These are phyloP conservation scores for Kregervanrija fluxuum DNA, from an alignment of 805 yeast genomes.

Conservation along the genomic window DNA sequence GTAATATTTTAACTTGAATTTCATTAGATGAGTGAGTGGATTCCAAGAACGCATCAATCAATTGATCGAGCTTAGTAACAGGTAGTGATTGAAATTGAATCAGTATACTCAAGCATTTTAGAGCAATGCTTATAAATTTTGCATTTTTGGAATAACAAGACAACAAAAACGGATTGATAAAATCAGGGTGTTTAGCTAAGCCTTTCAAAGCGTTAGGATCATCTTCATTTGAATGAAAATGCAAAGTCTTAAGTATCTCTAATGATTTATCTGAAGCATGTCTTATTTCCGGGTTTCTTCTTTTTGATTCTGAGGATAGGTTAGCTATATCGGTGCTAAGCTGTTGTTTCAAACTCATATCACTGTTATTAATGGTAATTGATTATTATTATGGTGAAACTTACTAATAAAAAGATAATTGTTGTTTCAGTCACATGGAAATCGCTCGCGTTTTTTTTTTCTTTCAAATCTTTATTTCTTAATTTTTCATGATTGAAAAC, in stretches of 20 bases:
- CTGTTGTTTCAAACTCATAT: slow-evolving; percentile 40
- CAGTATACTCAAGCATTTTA: slow-evolving; percentile 63
- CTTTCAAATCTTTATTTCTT: neutral
- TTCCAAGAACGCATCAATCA: slow-evolving; percentile 63
- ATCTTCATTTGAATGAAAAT: slow-evolving; percentile 5
- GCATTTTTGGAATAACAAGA: slow-evolving; percentile 72
- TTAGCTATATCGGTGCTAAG: slow-evolving; percentile 51
- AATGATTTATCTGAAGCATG: slow-evolving; percentile 48
- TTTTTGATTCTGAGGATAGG: slow-evolving; percentile 61
- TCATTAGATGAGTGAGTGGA: slow-evolving; percentile 74
- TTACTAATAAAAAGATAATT: neutral
- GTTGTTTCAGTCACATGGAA: neutral
- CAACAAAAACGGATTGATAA: slow-evolving; percentile 60
- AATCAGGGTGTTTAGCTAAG: slow-evolving; percentile 41
- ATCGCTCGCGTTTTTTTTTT: neutral
- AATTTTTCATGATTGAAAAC: neutral
- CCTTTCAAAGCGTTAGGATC: slow-evolving; percentile 11
- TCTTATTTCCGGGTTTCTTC: slow-evolving; percentile 64
- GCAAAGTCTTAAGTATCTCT: slow-evolving; percentile 33
- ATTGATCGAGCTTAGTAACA: slow-evolving; percentile 38
- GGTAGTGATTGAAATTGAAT: slow-evolving; percentile 52
- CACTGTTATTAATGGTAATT: neutral
- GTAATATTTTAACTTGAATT: slow-evolving; percentile 79
- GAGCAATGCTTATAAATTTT: slow-evolving; percentile 61
- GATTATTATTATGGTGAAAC: neutral